Conservation (phyloP, 495 filamentous ascomycete species). For the Penicillium antarcticum region DNA sequence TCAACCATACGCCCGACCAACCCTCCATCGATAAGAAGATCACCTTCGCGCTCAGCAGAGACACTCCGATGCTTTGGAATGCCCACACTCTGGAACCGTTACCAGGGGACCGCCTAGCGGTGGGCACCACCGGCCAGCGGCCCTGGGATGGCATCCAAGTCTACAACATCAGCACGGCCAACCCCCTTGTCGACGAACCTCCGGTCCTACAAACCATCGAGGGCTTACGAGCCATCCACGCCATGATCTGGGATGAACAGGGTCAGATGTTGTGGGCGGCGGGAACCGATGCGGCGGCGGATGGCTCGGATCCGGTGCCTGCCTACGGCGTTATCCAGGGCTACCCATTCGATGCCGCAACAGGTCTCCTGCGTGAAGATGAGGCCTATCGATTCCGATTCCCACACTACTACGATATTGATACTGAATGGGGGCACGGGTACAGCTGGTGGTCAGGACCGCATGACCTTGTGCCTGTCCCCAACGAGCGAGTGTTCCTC, state of each 20-base stretch:
- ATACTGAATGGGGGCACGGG: conserved; percentile 24
- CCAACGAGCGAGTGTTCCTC: conserved; percentile 24
- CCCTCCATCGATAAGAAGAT: conserved; percentile 25
- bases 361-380: conserved; percentile 15
- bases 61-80: conserved; percentile 21
- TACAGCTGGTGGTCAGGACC: conserved; percentile 28
- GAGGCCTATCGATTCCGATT: conserved; percentile 13
- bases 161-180: conserved; percentile 20
- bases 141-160: conserved; percentile 28
- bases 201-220: conserved; percentile 27
- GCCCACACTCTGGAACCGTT: conserved; percentile 25
- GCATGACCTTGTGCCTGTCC: conserved; percentile 29
- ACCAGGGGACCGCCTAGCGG: conserved; percentile 21
- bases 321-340: conserved; percentile 22
- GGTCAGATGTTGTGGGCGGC: conserved; percentile 26
- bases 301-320: conserved; percentile 23
- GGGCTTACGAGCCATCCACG: conserved; percentile 27
- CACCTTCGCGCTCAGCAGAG: conserved; percentile 24
- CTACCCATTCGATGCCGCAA: conserved; percentile 21
- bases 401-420: conserved; percentile 12
- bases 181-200: conserved; percentile 22
- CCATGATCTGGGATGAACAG: conserved; percentile 29
- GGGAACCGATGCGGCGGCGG: conserved; percentile 26
- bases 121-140: conserved; percentile 25
- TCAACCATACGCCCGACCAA: conserved; percentile 28